Conservation (phyloP, 768 basidiomycete genomes). For the Paxillus rubicundulus region DNA sequence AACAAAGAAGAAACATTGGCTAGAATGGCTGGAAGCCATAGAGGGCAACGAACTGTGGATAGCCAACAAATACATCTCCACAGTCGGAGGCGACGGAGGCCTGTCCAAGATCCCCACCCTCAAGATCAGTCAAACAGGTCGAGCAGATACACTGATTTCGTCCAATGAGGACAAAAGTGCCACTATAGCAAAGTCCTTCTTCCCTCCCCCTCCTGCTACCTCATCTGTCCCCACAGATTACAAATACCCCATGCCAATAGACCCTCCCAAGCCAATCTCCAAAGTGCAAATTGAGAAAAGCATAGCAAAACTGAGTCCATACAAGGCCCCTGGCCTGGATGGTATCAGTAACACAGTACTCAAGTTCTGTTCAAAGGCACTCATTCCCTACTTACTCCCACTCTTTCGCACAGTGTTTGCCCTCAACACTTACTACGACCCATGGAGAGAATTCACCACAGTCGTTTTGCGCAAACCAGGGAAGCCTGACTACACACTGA, state of each 20-base stretch:
- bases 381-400: not conserved
- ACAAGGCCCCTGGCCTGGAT: slow-evolving; percentile 22
- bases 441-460: no score
- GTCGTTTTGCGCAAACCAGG: no score
- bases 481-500: no score
- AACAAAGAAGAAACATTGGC: no score
- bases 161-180: no score
- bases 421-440: no score
- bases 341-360: no score
- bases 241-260: slow-evolving; percentile 6
- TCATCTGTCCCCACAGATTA: not conserved
- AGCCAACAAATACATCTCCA: not conserved
- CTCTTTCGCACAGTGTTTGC: no score
- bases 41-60: not conserved
- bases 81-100: not conserved
- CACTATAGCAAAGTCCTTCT: no score
- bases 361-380: slow-evolving; percentile 7
- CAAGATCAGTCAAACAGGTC: not conserved
- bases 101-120: not conserved
- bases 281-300: slow-evolving; percentile 5
- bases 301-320: slow-evolving; percentile 7
- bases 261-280: slow-evolving; percentile 3
- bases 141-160: slow-evolving; percentile 15
- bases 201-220: no score
- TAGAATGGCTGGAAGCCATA: no score